phyloP scores from a whole-genome alignment of 2,329 filamentous ascomycete species.

The Sporothrix protearum region DNA sequence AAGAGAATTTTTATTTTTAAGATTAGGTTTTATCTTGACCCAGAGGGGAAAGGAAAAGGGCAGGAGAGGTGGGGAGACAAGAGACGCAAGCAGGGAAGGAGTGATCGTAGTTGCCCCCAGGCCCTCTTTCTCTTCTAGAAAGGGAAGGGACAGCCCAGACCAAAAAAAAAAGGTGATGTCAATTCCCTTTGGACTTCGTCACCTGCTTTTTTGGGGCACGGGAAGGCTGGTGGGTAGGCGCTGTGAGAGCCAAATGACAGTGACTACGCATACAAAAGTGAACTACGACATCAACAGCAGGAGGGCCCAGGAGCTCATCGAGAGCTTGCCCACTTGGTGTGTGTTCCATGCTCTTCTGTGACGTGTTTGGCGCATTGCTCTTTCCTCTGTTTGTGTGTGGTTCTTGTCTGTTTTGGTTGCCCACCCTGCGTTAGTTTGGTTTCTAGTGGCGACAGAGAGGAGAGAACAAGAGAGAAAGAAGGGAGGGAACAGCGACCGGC shows the following conservation, averaged over 20 bases:
- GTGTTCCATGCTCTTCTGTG: constrained; percentile 6
- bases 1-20: not conserved
- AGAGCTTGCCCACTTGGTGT: not conserved
- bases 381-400: not conserved
- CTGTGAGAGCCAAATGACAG: not conserved
- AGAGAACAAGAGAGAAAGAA: not conserved
- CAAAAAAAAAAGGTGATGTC: constrained; percentile 18
- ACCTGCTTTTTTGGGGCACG: constrained; percentile 1
- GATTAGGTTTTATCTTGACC: constrained; percentile 19
- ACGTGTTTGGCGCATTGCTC: constrained; percentile 13
- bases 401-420: constrained; percentile 11
- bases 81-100: constrained; percentile 6
- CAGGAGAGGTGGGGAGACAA: constrained; percentile 15
- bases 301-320: not conserved
- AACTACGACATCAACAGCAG: not conserved
- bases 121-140: not conserved
- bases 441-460: constrained; percentile 12
- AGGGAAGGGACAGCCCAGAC: constrained; percentile 12
- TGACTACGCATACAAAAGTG: not conserved
- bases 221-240: not conserved
- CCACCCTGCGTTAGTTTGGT: constrained; percentile 13
- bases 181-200: constrained; percentile 15
- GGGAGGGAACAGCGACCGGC: not conserved
- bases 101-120: not conserved
- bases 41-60: not conserved